Conservation (phyloP, 495 filamentous ascomycete genomes). For the Penicillium daleae region DNA sequence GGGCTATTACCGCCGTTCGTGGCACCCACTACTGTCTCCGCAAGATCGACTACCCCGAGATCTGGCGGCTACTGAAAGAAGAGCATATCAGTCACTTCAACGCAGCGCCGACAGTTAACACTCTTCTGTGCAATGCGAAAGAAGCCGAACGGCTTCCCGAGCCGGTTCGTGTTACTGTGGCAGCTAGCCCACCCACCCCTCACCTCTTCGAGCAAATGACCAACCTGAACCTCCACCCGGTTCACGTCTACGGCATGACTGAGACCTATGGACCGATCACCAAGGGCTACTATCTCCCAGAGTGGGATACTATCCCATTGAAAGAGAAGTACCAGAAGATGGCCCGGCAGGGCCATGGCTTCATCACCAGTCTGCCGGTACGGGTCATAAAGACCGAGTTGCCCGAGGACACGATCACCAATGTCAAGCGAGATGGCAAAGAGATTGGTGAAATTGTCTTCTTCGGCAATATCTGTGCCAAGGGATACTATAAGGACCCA, state of each 20-base stretch:
- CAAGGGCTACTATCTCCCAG: slow-evolving; percentile 83
- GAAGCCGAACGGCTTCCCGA: slow-evolving; percentile 70
- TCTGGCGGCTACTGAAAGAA: slow-evolving; percentile 84
- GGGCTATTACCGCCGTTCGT: slow-evolving; percentile 88
- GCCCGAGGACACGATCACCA: slow-evolving; percentile 65
- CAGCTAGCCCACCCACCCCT: slow-evolving; percentile 85
- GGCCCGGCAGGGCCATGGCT: slow-evolving; percentile 94
- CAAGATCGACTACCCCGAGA: slow-evolving; percentile 91
- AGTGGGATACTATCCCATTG: slow-evolving; percentile 71
- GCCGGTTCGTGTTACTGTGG: slow-evolving; percentile 87
- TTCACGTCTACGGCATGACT: slow-evolving; percentile 94
- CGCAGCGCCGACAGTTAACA: slow-evolving; percentile 96
- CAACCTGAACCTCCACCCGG: slow-evolving; percentile 80
- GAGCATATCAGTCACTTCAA: slow-evolving; percentile 93
- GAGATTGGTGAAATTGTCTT: slow-evolving; percentile 97
- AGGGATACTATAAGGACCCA: slow-evolving; percentile 88
- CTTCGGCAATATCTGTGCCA: slow-evolving; percentile 86
- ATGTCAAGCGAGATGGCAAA: slow-evolving; percentile 78
- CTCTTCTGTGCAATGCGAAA: slow-evolving; percentile 76
- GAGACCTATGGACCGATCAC: slow-evolving; percentile 98
- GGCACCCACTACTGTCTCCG: slow-evolving; percentile 94
- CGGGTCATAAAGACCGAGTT: slow-evolving; percentile 82
- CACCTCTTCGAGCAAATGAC: slow-evolving; percentile 94
- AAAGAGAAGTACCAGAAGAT: slow-evolving; percentile 81
- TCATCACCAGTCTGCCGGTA: slow-evolving; percentile 78